Conservation (phyloP, 2,329 filamentous ascomycete genomes). For the Fusarium sp. region DNA sequence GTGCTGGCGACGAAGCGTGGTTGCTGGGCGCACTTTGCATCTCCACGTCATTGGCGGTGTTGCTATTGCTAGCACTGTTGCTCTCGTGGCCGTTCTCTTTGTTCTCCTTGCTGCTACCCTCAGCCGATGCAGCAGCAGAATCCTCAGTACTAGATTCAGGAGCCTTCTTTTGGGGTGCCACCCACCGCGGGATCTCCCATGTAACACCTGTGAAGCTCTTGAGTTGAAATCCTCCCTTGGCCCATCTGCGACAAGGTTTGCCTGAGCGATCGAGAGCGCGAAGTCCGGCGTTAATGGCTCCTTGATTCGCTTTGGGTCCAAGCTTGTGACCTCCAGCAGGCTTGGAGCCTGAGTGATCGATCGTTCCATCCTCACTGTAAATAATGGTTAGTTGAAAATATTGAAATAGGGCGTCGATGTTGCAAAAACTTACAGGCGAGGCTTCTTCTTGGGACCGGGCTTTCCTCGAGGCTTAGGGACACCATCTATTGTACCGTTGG, state of each 20-base stretch:
- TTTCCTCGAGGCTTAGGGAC: conserved; percentile 81
- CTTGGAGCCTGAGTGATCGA: conserved; percentile 67
- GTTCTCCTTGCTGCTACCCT: conserved; percentile 73
- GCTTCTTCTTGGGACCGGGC: conserved; percentile 97
- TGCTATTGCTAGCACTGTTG: conserved; percentile 62
- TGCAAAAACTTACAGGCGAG: conserved; percentile 80
- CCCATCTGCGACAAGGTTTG: conserved; percentile 93
- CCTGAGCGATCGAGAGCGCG: conserved; percentile 93
- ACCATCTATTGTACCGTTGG: conserved; percentile 72
- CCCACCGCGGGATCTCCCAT: conserved; percentile 88
- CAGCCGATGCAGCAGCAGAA: conserved; percentile 60
- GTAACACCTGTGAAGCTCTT: conserved; percentile 92
- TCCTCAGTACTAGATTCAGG: conserved; percentile 62
- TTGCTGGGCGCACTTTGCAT: conserved; percentile 66
- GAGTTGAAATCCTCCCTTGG: conserved; percentile 82
- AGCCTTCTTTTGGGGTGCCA: conserved; percentile 72
- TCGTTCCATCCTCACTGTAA: conserved; percentile 71
- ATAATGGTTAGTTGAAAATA: conserved; percentile 47
- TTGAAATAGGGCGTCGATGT: not conserved
- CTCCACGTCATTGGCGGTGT: conserved; percentile 62
- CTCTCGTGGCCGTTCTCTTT: conserved; percentile 68
- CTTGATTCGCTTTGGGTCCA: conserved; percentile 95
- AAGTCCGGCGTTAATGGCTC: conserved; percentile 96
- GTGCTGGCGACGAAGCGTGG: conserved; percentile 65
- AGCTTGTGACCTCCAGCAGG: conserved; percentile 79